phyloP scores from a whole-genome alignment of 1,284 basidiomycete genomes.

The Naganishia albida region DNA sequence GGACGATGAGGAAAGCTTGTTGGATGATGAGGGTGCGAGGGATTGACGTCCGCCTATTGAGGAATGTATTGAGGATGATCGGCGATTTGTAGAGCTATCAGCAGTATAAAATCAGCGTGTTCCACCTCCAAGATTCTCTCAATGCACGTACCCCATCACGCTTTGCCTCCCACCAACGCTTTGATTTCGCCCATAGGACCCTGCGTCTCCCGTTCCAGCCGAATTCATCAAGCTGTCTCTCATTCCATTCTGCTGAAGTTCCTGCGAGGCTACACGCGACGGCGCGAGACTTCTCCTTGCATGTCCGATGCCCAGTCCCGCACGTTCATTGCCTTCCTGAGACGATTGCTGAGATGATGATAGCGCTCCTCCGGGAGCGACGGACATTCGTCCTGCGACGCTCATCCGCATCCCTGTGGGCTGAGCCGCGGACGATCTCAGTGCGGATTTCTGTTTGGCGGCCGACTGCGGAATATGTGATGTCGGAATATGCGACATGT shows the following conservation, averaged over 20 bases:
- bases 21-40: constrained; percentile 27
- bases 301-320: constrained; percentile 20
- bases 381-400: constrained; percentile 56
- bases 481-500: constrained; percentile 71
- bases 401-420: constrained; percentile 26
- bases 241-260: constrained; percentile 22
- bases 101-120: background rate
- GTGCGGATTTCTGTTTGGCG: constrained; percentile 56
- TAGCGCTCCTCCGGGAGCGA: constrained; percentile 51
- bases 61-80: constrained; percentile 23
- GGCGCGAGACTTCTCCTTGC: constrained; percentile 30
- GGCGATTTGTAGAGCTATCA: constrained; percentile 17
- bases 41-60: constrained; percentile 59
- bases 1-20: constrained; percentile 19
- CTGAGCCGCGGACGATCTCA: constrained; percentile 9
- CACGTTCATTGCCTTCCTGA: constrained; percentile 6
- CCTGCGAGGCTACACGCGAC: constrained; percentile 27
- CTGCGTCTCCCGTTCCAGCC: constrained; percentile 61
- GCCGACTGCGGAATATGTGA: constrained; percentile 56
- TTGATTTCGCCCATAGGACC: constrained; percentile 59
- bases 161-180: constrained; percentile 66
- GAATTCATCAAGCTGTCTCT: constrained; percentile 62
- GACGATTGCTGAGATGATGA: constrained; percentile 9
- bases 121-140: background rate
- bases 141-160: constrained; percentile 9